Percentiles rank a stretch among this genome's conserved stretches.
These are phyloP conservation scores for Globisporangium iwayamae DNA, from an alignment of 352 stramenopile species.

Conservation along the genomic window DNA sequence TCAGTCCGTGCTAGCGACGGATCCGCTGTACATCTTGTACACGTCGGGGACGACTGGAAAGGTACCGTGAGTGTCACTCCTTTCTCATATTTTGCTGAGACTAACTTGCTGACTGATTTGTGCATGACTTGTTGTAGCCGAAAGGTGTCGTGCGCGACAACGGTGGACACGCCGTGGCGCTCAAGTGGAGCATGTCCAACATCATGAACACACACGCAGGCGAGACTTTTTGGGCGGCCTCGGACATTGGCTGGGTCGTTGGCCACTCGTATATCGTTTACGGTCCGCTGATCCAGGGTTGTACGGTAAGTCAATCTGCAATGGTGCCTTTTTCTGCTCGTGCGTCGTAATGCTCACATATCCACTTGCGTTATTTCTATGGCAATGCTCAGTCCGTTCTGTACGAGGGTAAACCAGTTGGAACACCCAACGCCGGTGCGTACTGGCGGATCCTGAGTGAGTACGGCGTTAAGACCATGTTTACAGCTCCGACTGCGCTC, in stretches of 20 bases:
- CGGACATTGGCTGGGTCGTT: constrained; percentile 89
- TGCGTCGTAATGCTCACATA: background rate
- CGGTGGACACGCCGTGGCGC: constrained; percentile 72
- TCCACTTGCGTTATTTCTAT: background rate
- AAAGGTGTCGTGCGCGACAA: constrained; percentile 81
- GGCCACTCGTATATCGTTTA: constrained; percentile 90
- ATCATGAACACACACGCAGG: constrained; percentile 69
- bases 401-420: constrained; percentile 89
- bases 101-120: background rate
- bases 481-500: constrained; percentile 90
- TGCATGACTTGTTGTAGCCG: constrained; percentile 20
- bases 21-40: constrained; percentile 82
- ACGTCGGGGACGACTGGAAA: constrained; percentile 72
- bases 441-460: constrained; percentile 88
- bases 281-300: constrained; percentile 82
- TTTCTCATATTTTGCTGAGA: background rate
- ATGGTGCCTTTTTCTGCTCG: background rate
- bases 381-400: constrained; percentile 52
- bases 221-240: constrained; percentile 83
- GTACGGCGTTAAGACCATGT: constrained; percentile 85
- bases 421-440: constrained; percentile 77
- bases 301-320: constrained; percentile 9
- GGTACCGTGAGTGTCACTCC: constrained; percentile 5
- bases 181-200: constrained; percentile 85
- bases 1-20: constrained; percentile 26